phyloP scores from a whole-genome alignment of 352 stramenopile genomes.

The Pythium oligandrum region DNA sequence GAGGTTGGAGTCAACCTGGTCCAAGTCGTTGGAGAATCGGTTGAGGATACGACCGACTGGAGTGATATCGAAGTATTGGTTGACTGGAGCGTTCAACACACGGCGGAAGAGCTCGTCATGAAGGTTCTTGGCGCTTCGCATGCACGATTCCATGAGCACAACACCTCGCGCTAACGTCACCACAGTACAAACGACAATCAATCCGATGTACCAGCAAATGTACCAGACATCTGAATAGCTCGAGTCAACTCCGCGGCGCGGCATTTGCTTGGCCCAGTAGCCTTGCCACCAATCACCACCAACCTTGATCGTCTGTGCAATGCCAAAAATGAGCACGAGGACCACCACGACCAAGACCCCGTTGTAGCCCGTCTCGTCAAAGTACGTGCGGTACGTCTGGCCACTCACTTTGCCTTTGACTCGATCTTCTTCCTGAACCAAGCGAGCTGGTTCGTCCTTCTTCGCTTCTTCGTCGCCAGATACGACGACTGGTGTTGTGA shows the following conservation, averaged over 20 bases:
- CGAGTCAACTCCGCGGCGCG: neutral
- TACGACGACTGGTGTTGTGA: neutral
- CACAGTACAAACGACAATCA: slow-evolving; percentile 25
- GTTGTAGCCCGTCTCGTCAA: too few species aligned
- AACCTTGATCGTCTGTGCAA: slow-evolving; percentile 14
- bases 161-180: slow-evolving; percentile 21
- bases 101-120: slow-evolving; percentile 41
- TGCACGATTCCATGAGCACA: slow-evolving; percentile 31
- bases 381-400: too few species aligned
- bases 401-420: slow-evolving; percentile 21
- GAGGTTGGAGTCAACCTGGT: slow-evolving; percentile 41
- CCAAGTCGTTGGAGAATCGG: slow-evolving; percentile 53
- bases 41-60: too few species aligned
- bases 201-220: slow-evolving; percentile 34
- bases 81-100: too few species aligned
- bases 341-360: slow-evolving; percentile 16
- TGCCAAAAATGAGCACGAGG: slow-evolving; percentile 11
- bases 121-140: slow-evolving; percentile 30
- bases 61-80: too few species aligned
- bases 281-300: slow-evolving; percentile 17
- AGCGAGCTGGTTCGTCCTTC: neutral
- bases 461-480: neutral
- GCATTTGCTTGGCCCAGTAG: slow-evolving; percentile 25
- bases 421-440: slow-evolving; percentile 26
- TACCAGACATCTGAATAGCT: slow-evolving; percentile 18